These are phyloP conservation scores for Candida caryicola DNA, from an alignment of 805 yeast genomes.

Conservation along the genomic window DNA sequence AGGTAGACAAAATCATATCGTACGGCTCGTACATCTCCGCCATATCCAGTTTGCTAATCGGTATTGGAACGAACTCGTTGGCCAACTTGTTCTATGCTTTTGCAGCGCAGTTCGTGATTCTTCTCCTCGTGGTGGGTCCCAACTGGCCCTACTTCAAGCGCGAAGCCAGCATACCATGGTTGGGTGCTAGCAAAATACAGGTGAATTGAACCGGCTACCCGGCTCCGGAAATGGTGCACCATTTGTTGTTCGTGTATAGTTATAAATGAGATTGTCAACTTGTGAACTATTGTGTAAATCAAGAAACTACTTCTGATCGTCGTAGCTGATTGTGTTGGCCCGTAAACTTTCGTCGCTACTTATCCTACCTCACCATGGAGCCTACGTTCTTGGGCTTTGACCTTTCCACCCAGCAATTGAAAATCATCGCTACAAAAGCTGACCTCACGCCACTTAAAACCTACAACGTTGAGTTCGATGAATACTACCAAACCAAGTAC, in stretches of 20 bases:
- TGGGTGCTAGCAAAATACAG: constrained; percentile 14
- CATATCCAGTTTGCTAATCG: constrained; percentile 43
- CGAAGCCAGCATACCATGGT: constrained; percentile 48
- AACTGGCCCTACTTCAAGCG: constrained; percentile 55
- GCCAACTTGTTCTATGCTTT: constrained; percentile 36
- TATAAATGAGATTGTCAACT: no score
- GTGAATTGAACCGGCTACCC: background rate
- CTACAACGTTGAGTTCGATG: constrained; percentile 70
- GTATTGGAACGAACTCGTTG: constrained; percentile 48
- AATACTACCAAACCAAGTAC: constrained; percentile 54
- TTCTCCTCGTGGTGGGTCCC: constrained; percentile 44
- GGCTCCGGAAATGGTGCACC: no score
- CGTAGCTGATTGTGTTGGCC: no score
- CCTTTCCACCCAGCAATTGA: constrained; percentile 85
- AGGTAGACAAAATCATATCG: constrained; percentile 32
- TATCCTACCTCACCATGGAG: no score
- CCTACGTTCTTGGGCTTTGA: constrained; percentile 89
- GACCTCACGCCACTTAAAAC: constrained; percentile 52
- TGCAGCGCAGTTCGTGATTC: constrained; percentile 29
- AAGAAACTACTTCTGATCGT: no score
- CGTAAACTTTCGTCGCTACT: no score
- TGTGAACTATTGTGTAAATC: no score
- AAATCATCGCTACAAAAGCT: constrained; percentile 62
- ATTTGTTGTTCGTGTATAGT: no score
- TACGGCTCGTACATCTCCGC: constrained; percentile 28